Evolutionary conservation across 2,329 filamentous ascomycete species (phyloP).

Genomic region (Volutella citrinella): DNA sequence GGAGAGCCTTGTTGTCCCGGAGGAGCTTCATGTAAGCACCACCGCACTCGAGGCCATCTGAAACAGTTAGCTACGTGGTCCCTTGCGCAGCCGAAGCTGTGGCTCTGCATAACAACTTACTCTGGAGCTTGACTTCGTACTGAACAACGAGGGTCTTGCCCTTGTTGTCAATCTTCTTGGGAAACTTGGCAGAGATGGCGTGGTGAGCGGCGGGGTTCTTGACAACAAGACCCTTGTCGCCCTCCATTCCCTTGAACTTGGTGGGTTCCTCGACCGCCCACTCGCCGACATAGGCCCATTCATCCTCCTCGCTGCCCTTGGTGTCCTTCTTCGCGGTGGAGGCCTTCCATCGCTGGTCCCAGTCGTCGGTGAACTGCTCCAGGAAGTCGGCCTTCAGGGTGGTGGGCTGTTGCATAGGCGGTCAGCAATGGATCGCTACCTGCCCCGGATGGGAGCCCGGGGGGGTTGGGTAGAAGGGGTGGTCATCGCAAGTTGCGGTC

Average conservation of each 20-base stretch:
- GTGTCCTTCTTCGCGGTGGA: constrained; percentile 95
- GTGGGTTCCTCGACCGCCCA: constrained; percentile 95
- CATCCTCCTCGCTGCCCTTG: constrained; percentile 74
- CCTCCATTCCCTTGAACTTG: constrained; percentile 87
- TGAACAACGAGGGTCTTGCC: constrained; percentile 95
- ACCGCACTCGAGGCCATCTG: constrained; percentile 94
- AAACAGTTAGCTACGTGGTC: too few species aligned
- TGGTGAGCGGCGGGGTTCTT: constrained; percentile 98
- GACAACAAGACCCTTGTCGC: constrained; percentile 94
- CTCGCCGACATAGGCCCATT: constrained; percentile 96
- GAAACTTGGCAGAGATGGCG: constrained; percentile 98
- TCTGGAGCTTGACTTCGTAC: constrained; percentile 99
- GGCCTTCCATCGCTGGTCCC: constrained; percentile 89
- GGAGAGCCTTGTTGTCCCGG: constrained; percentile 93
- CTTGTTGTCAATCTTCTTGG: constrained; percentile 95
- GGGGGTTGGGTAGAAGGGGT: too few species aligned
- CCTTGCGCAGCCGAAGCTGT: too few species aligned
- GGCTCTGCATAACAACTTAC: too few species aligned
- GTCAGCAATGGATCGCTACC: constrained; percentile 22
- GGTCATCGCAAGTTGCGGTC: neutral
- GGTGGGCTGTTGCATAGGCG: constrained; percentile 65
- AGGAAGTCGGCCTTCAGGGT: constrained; percentile 89
- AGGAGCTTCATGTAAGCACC: constrained; percentile 99
- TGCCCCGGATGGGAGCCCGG: neutral
- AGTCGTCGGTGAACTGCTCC: constrained; percentile 97